phyloP scores from a whole-genome alignment of 352 stramenopile species.

The Phytophthora sojae region DNA sequence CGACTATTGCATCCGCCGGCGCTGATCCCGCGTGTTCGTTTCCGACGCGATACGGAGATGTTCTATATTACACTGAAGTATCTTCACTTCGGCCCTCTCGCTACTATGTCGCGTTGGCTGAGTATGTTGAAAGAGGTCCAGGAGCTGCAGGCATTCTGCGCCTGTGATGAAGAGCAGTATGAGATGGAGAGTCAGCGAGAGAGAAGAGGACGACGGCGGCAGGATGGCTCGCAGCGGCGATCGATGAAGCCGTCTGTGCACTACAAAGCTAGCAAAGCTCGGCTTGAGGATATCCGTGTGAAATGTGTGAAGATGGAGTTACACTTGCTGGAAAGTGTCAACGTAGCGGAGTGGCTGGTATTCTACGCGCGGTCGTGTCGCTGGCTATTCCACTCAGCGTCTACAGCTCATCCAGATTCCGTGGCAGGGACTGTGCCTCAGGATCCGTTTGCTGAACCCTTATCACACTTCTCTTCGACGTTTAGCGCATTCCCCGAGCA shows the following conservation, averaged over 20 bases:
- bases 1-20: slow-evolving; percentile 59
- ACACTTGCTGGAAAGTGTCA: slow-evolving; percentile 60
- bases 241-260: slow-evolving; percentile 61
- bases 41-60: slow-evolving; percentile 62
- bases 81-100: slow-evolving; percentile 72
- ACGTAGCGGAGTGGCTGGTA: slow-evolving; percentile 62
- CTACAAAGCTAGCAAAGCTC: slow-evolving; percentile 66
- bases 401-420: slow-evolving; percentile 11
- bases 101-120: slow-evolving; percentile 60
- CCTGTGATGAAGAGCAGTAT: slow-evolving; percentile 62
- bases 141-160: slow-evolving; percentile 71
- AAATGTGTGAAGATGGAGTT: slow-evolving; percentile 63
- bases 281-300: slow-evolving; percentile 55
- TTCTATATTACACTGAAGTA: slow-evolving; percentile 73
- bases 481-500: slow-evolving; percentile 74
- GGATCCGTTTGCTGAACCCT: slow-evolving; percentile 50
- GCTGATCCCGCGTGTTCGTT: slow-evolving; percentile 62
- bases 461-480: slow-evolving; percentile 52
- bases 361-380: slow-evolving; percentile 65
- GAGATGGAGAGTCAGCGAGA: slow-evolving; percentile 44
- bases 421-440: slow-evolving; percentile 22
- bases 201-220: slow-evolving; percentile 17
- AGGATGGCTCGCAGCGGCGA: slow-evolving; percentile 24
- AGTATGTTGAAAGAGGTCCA: slow-evolving; percentile 65
- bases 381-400: slow-evolving; percentile 58